A percentile compares a stretch with the other conserved stretches of the same genome.
Evolutionary conservation across 1,284 basidiomycete genomes (phyloP).

Genomic region (Rhodotorula sp.): DNA sequence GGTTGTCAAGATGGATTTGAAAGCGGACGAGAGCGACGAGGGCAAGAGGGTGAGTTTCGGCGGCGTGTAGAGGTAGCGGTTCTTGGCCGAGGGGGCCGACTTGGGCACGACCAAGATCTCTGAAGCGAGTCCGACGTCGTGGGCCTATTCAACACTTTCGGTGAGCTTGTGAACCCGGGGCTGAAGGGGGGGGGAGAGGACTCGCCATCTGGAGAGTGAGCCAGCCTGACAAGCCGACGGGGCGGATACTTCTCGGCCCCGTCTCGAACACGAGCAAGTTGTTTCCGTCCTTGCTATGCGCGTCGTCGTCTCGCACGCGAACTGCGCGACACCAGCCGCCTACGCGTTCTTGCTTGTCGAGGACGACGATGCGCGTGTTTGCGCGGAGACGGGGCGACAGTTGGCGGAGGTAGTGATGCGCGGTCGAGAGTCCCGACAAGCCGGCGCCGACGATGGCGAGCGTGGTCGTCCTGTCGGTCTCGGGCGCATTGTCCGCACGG

Average conservation of each 20-base stretch:
- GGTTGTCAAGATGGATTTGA: slow-evolving; percentile 48
- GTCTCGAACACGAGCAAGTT: slow-evolving; percentile 66
- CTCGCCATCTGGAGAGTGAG: slow-evolving; percentile 69
- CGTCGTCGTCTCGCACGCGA: slow-evolving; percentile 44
- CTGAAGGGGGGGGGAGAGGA: slow-evolving; percentile 25
- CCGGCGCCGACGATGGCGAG: slow-evolving; percentile 77
- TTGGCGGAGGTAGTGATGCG: slow-evolving; percentile 69
- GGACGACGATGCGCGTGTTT: slow-evolving; percentile 58
- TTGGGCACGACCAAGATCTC: slow-evolving; percentile 64
- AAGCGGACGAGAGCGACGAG: slow-evolving; percentile 53
- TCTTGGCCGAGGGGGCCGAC: slow-evolving; percentile 66
- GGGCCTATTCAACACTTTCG: slow-evolving; percentile 57
- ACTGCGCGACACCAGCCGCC: slow-evolving; percentile 82
- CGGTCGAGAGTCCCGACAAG: slow-evolving; percentile 74
- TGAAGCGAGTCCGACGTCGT: slow-evolving; percentile 63
- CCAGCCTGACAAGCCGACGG: slow-evolving; percentile 61
- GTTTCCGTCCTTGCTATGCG: slow-evolving; percentile 27
- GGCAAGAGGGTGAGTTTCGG: slow-evolving; percentile 58
- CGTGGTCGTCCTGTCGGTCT: slow-evolving; percentile 10
- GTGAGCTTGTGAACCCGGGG: too few species aligned
- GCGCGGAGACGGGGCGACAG: slow-evolving; percentile 55
- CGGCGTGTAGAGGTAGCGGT: slow-evolving; percentile 69
- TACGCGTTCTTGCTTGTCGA: slow-evolving; percentile 64
- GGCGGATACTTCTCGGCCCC: slow-evolving; percentile 77
- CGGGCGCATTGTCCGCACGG: too few species aligned